Base-by-base conservation (phyloP, 2,329 filamentous ascomycete species). In the Venturia nashicola region DNA sequence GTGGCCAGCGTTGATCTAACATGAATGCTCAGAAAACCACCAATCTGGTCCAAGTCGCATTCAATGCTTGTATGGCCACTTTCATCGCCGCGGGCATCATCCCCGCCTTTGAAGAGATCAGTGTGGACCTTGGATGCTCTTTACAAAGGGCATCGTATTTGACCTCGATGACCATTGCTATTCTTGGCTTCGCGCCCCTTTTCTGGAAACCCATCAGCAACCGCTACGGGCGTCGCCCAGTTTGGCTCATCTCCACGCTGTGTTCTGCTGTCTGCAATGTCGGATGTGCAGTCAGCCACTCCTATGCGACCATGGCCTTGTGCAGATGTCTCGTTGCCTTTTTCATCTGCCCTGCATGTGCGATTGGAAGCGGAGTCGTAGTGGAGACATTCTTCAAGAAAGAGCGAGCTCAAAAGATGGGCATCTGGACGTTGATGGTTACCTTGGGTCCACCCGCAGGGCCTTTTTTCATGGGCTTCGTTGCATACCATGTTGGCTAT, bases 311-410 rank as follows among this genome's bases (percentile, higher is more conserved):
- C 18, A 81, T 82, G 78, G 77, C 75, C 0, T 72, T 76, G 0
- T 83, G 80, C 65, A 76, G 82, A 63, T 80, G 79, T n/a, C 73
- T 84, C 32, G 75, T 76, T 8, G 76, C 79, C 0, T 83, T 84
- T 68, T 84, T 83, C 70, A 83, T 84, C 67, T 78, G 76, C 18
- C 83, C 82, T 6, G 78, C 82, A 0, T 76, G 74, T 16, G 77
- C 79, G 0, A 82, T 84, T 61, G 82, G 82, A 32, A 83, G 80
- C 68, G 82, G 76, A 0, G 80, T 85, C 9, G 82, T 85, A 3
- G 78, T 80, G 18, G 82, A 85, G 68, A 82, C 79, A 0, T 84
- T 82, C 65, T 85, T 84, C 72, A 80, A 79, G 68, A 77, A 77
- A 39, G 79, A 84, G 59, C 73, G 82, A 27, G 82, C 76, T 5